Percentiles rank a stretch among this genome's conserved stretches.
Evolutionary conservation across 257 asterid genomes (phyloP).

Genomic region (Nicotiana tabacum): DNA sequence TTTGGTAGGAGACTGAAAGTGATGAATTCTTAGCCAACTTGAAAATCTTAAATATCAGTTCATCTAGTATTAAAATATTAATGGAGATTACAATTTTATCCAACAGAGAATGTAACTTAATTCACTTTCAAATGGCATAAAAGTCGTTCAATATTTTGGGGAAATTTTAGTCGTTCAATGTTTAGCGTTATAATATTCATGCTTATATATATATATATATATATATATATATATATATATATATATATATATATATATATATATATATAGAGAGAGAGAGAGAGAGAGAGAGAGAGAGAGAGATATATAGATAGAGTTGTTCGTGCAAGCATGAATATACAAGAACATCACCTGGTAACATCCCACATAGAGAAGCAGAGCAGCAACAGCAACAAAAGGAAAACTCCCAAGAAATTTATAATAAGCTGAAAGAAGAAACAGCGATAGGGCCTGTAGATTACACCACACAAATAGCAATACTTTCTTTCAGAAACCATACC

Average conservation of each 20-base stretch:
- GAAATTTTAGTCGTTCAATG: no score
- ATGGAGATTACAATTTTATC: background rate
- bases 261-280: no score
- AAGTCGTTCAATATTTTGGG: background rate
- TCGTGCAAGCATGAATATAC: background rate
- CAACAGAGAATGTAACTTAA: background rate
- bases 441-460: slow-evolving; percentile 62
- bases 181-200: no score
- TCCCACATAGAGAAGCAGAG: slow-evolving; percentile 92
- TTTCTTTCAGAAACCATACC: background rate
- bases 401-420: slow-evolving; percentile 79
- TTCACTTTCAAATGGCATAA: background rate
- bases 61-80: no score
- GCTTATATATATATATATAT: background rate
- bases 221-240: no score
- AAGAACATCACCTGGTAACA: slow-evolving; percentile 75
- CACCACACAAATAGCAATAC: background rate
- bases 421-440: slow-evolving; percentile 92
- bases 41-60: background rate
- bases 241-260: no score
- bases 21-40: background rate
- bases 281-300: no score
- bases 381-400: slow-evolving; percentile 86
- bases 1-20: background rate
- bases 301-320: background rate